A percentile compares a stretch with the other conserved stretches of the same genome.
These are phyloP conservation scores for Aspergillus cristatus DNA, from an alignment of 495 filamentous ascomycete species.

Conservation along the genomic window DNA sequence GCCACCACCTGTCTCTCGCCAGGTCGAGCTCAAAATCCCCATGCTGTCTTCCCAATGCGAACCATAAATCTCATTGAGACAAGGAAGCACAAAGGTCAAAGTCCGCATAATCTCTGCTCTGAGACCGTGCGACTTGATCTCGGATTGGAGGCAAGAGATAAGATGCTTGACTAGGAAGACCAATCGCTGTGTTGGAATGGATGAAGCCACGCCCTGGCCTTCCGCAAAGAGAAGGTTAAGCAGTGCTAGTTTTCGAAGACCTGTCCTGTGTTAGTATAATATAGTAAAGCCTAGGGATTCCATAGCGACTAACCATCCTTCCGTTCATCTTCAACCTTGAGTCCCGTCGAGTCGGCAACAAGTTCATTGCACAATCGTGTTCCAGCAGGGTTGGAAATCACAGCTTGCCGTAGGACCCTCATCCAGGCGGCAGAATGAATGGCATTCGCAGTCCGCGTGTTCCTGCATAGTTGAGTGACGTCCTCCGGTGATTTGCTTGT, in stretches of 20 bases:
- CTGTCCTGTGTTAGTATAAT: slow-evolving; percentile 21
- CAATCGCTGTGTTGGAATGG: slow-evolving; percentile 66
- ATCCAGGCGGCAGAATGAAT: slow-evolving; percentile 35
- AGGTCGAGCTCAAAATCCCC: slow-evolving; percentile 45
- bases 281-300: not conserved
- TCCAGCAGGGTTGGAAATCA: slow-evolving; percentile 28
- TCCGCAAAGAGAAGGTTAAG: slow-evolving; percentile 49
- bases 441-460: slow-evolving; percentile 27
- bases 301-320: slow-evolving; percentile 32
- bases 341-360: slow-evolving; percentile 48
- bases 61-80: slow-evolving; percentile 70
- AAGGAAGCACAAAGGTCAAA: slow-evolving; percentile 56
- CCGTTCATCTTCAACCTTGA: slow-evolving; percentile 30
- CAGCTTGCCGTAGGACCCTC: slow-evolving; percentile 21
- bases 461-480: slow-evolving; percentile 25
- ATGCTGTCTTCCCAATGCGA: slow-evolving; percentile 70
- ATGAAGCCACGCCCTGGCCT: slow-evolving; percentile 38
- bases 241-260: slow-evolving; percentile 44
- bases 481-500: slow-evolving; percentile 22
- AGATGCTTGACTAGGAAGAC: slow-evolving; percentile 78
- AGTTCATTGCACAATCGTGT: slow-evolving; percentile 48
- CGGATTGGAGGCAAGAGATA: slow-evolving; percentile 54
- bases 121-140: slow-evolving; percentile 28
- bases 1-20: slow-evolving; percentile 35
- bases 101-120: slow-evolving; percentile 50